Conservation (phyloP, 108 stramenopile species). For the Fragilaria crotonensis region DNA sequence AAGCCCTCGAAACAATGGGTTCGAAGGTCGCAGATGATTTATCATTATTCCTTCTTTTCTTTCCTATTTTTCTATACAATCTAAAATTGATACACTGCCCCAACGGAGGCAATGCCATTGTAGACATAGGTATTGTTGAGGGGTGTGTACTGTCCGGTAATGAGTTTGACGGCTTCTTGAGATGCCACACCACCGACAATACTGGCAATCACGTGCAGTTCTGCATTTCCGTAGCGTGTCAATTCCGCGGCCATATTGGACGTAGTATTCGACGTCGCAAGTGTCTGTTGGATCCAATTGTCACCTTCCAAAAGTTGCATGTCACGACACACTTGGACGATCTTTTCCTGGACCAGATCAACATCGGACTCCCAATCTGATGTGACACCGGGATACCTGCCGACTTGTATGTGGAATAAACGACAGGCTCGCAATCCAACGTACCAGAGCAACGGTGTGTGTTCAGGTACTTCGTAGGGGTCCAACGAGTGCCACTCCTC, state of each 20-base stretch:
- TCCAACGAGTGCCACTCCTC: slow-evolving; percentile 48
- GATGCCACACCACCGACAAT: slow-evolving; percentile 89
- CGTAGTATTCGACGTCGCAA: slow-evolving; percentile 14
- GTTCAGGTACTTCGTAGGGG: slow-evolving; percentile 62
- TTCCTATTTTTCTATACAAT: slow-evolving; percentile 2
- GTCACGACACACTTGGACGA: slow-evolving; percentile 25
- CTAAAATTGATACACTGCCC: slow-evolving; percentile 75
- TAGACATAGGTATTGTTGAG: slow-evolving; percentile 87
- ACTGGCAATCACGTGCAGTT: slow-evolving; percentile 84
- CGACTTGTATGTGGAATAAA: slow-evolving; percentile 48
- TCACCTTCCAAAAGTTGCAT: slow-evolving; percentile 48
- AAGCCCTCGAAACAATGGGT: too few relatives aligned
- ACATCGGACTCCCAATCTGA: slow-evolving; percentile 52
- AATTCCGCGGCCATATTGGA: slow-evolving; percentile 61
- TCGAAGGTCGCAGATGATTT: too few relatives aligned
- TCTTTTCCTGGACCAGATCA: slow-evolving; percentile 32
- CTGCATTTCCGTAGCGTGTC: slow-evolving; percentile 79
- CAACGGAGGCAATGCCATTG: slow-evolving; percentile 91
- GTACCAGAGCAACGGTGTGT: slow-evolving; percentile 79
- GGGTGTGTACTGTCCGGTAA: slow-evolving; percentile 90
- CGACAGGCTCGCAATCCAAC: slow-evolving; percentile 74
- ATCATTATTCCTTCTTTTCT: slow-evolving; percentile 9
- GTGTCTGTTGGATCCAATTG: slow-evolving; percentile 22
- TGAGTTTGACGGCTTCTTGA: slow-evolving; percentile 95
- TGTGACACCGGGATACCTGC: slow-evolving; percentile 67